These are phyloP conservation scores for Diaporthe velutina DNA, from an alignment of 2,329 filamentous ascomycete genomes.

Conservation along the genomic window DNA sequence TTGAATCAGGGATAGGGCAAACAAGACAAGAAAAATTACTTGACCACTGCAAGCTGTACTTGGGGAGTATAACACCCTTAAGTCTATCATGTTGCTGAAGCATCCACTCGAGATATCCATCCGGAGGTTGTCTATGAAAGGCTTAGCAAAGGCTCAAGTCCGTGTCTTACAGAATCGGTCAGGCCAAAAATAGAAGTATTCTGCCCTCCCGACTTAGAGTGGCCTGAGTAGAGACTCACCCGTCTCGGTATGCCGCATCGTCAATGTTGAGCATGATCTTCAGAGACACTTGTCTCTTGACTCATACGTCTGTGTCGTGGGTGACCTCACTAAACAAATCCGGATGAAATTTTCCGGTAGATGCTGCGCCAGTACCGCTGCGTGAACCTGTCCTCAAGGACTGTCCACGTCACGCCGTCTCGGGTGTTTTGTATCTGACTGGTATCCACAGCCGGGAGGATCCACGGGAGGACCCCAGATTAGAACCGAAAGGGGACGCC, in stretches of 20 bases:
- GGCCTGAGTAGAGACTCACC: neutral
- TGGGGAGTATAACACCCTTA: neutral
- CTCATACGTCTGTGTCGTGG: neutral
- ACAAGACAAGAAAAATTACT: too few species aligned
- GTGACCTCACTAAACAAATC: neutral
- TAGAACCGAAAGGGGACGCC: slow-evolving; percentile 17
- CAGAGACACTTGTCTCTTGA: neutral
- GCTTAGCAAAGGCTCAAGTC: neutral
- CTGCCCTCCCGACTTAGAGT: neutral
- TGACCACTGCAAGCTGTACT: too few species aligned
- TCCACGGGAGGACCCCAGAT: slow-evolving; percentile 15
- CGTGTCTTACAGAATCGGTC: neutral
- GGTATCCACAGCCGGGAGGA: slow-evolving; percentile 11
- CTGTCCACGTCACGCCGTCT: slow-evolving; percentile 14
- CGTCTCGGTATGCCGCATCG: neutral
- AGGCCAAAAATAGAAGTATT: neutral
- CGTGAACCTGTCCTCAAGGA: neutral
- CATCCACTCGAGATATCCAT: neutral
- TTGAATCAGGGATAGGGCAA: neutral
- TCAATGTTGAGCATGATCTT: neutral
- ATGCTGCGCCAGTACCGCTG: neutral
- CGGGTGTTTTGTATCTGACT: neutral
- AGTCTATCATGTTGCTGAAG: neutral
- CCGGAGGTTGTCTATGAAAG: neutral
- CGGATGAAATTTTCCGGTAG: neutral